Percentiles rank a stretch among this genome's conserved stretches.
phyloP scores from a whole-genome alignment of 139 green algal genomes.

The Auxenochlorella protothecoides region DNA sequence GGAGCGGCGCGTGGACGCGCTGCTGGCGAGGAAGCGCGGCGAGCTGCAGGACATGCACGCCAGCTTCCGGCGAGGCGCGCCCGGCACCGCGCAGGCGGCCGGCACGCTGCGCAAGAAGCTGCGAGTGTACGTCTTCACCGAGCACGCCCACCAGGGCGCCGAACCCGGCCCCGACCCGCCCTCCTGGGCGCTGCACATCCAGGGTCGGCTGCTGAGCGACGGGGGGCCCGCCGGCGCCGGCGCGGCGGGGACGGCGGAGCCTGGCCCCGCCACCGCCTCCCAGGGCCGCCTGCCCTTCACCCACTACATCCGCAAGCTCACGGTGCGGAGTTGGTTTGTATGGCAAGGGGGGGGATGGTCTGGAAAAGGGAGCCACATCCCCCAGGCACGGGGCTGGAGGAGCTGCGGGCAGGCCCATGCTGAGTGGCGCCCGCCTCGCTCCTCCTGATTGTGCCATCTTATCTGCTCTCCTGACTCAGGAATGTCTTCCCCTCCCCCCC shows the following conservation, averaged over 20 bases:
- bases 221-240: background rate
- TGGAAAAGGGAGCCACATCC: background rate
- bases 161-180: conserved; percentile 11
- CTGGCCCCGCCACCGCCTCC: background rate
- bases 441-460: no score
- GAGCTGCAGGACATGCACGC: conserved; percentile 47
- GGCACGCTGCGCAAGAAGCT: conserved; percentile 29
- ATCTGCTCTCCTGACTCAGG: no score
- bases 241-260: background rate
- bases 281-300: conserved; percentile 11
- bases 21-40: conserved; percentile 43
- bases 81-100: conserved; percentile 2
- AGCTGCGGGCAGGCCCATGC: no score
- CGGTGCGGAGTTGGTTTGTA: background rate
- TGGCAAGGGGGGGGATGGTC: background rate
- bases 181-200: conserved; percentile 11
- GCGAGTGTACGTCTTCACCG: conserved; percentile 48
- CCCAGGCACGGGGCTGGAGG: no score
- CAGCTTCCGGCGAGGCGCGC: conserved; percentile 9
- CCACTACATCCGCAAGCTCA: conserved; percentile 9
- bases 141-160: conserved; percentile 26
- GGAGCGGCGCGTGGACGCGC: conserved; percentile 47
- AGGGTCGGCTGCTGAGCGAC: conserved; percentile 9
- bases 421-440: no score
- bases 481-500: no score